Conservation (phyloP, 2,329 filamentous ascomycete species). For the Colletotrichum abscissum region DNA sequence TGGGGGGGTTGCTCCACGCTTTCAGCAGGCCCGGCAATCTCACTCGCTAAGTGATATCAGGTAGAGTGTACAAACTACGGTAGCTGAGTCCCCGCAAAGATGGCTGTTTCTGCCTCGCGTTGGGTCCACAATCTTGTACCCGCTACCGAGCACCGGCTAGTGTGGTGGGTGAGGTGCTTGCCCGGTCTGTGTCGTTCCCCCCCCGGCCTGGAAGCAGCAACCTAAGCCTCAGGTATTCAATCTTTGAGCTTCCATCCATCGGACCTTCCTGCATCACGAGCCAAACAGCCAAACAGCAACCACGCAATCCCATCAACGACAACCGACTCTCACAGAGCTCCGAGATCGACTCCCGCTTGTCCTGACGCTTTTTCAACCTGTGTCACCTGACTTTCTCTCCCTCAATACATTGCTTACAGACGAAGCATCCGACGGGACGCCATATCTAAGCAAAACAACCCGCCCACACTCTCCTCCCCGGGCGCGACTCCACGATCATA, state of each 20-base stretch:
- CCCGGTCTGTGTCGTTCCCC: constrained; percentile 3
- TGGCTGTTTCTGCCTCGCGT: not conserved
- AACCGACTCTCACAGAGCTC: constrained; percentile 18
- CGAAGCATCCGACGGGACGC: constrained; percentile 12
- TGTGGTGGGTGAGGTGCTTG: constrained; percentile 1
- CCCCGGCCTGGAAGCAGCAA: constrained; percentile 25
- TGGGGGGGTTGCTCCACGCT: constrained; percentile 17
- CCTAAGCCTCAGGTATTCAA: constrained; percentile 37
- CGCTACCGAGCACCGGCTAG: constrained; percentile 12
- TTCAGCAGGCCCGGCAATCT: constrained; percentile 28
- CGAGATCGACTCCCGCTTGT: not conserved
- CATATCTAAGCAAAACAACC: constrained; percentile 25
- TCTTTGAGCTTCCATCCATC: constrained; percentile 42
- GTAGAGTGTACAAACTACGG: constrained; percentile 37
- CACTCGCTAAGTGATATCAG: constrained; percentile 23
- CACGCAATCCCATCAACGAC: constrained; percentile 25
- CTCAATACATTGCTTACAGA: not conserved
- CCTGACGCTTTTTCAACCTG: not conserved
- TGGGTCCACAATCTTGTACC: constrained; percentile 10
- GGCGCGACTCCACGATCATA: constrained; percentile 18
- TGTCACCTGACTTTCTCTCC: constrained; percentile 21
- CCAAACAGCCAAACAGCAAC: constrained; percentile 32
- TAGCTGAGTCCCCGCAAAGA: not conserved
- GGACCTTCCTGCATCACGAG: constrained; percentile 46
- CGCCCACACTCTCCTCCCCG: constrained; percentile 15